Percentiles rank a stretch among this genome's conserved stretches.
phyloP scores from a whole-genome alignment of 495 filamentous ascomycete species.

The Hypoxylon fuscum region DNA sequence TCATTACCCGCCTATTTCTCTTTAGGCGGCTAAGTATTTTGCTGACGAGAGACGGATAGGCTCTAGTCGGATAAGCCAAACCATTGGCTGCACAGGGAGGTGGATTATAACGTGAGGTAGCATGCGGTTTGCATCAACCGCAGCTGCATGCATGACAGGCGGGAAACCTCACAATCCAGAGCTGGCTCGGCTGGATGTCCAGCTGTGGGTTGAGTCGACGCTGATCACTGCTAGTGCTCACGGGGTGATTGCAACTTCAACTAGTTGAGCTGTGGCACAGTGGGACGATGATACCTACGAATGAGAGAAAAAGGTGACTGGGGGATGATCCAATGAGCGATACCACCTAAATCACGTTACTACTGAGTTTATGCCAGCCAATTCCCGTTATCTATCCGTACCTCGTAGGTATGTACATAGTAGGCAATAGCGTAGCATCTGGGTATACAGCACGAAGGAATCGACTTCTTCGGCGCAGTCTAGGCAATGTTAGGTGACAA shows the following conservation, averaged over 20 bases:
- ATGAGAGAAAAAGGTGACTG: not conserved
- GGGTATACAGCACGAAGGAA: slow-evolving; percentile 11
- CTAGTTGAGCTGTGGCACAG: slow-evolving; percentile 31
- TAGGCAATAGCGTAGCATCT: slow-evolving; percentile 10
- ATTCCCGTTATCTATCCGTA: slow-evolving; percentile 32
- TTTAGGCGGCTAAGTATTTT: slow-evolving; percentile 35
- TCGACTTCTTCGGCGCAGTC: slow-evolving; percentile 2
- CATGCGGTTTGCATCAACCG: slow-evolving; percentile 39
- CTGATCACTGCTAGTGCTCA: slow-evolving; percentile 40
- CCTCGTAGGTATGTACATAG: not conserved
- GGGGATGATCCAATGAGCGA: slow-evolving; percentile 30
- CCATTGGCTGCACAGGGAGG: slow-evolving; percentile 31
- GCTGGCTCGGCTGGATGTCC: slow-evolving; percentile 40
- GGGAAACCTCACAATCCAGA: slow-evolving; percentile 33
- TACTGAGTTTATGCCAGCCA: slow-evolving; percentile 30
- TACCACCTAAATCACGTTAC: slow-evolving; percentile 36
- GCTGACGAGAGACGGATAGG: slow-evolving; percentile 29
- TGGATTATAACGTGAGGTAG: slow-evolving; percentile 41
- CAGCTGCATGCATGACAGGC: slow-evolving; percentile 43
- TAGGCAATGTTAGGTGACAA: slow-evolving; percentile 14
- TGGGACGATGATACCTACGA: slow-evolving; percentile 30
- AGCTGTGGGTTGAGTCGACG: slow-evolving; percentile 35
- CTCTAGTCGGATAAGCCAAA: slow-evolving; percentile 28
- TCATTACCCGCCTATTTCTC: slow-evolving; percentile 29
- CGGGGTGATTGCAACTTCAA: slow-evolving; percentile 31